Evolutionary conservation across 768 basidiomycete species (phyloP), one percentile per base, ranked within the genome.

Genomic region (Bullera alba): DNA sequence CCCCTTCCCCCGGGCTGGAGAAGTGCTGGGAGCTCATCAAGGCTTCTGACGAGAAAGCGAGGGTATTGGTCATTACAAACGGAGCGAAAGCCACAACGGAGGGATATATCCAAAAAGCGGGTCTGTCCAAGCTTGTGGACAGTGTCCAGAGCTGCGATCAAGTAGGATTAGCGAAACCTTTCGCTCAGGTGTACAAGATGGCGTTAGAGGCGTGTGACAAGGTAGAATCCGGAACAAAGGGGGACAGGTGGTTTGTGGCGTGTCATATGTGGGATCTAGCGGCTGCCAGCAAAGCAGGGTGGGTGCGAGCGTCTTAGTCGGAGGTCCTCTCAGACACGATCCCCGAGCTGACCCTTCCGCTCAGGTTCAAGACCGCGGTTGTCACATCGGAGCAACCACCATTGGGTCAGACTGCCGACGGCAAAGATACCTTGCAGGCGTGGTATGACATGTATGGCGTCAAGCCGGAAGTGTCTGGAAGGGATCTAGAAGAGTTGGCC

Each of bases 241-340:
- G 27, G 22, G 53, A 61, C 44, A 56, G 57, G 36, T 62, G 60
- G 60, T 62, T 62, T 34, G 60, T 62, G 16, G 60, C 60, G 42
- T 54, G 54, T 35, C 60, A 62, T 50, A 16, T 58, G 17, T 62
- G 60, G 60, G 61, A 63, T 47, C 17, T 59, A 10, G 45, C 25
- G 28, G 61, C 61, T 35, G 61, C 61, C 1, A 51, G 56, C 29
- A 46, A 60, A 42, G 55, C 55, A 17, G 61, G 61, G 57, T 63
- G 35, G 34, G 60, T 53, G 17, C n/a, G 2, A 14, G 8, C 12
- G 12, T 10, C 19, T 7, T 39, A n/a, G n/a, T n/a, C n/a, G n/a
- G n/a, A n/a, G n/a, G n/a, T n/a, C n/a, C n/a, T n/a, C n/a, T n/a
- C n/a, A n/a, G n/a, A n/a, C n/a, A n/a, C 22, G 37, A 39, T 39